Base-by-base conservation (phyloP, 495 filamentous ascomycete genomes). In the Talaromyces adpressus region DNA sequence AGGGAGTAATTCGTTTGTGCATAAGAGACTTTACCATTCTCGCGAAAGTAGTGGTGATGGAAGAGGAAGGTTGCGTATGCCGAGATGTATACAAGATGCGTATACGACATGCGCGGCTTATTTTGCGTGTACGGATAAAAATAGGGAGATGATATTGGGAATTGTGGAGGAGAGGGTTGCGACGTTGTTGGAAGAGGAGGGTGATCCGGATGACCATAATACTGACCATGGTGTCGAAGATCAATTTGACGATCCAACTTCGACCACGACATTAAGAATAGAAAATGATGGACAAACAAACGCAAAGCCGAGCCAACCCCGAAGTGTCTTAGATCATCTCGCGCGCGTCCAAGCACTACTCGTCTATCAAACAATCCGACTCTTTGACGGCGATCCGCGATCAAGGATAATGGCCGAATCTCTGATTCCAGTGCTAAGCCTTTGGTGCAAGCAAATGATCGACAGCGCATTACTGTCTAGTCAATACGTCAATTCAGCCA, bases 381-480 rank as follows among this genome's bases (percentile, higher is more conserved):
- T 88, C 16, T 84, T 85, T 65, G 83, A 86, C 66, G 81, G 80
- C 32, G 80, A 85, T 66, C 77, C 84, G 57, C 74, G 79, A 41
- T 75, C 77, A 41, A 75, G 79, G 7, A 72, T 75, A 2, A 66
- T 77, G 25, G 79, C 82, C 30, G 82, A 85, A 62, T 56, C 67
- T n/a, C 65, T 78, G 18, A 79, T 82, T 14, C 69, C 76, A 0
- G 74, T 75, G 18, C 70, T 86, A 12, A 29, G 9, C 11, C 23
- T 14, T 0, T 62, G 60, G 60, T 51, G 60, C 29, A 53, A 47
- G n/a, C 22, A 22, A 20, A 62, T 62, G 60, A 9, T 62, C 45
- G 60, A 62, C 11, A 51, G 60, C n/a, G 60, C 60, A 18, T 62
- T 62, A 49, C 25, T 62, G 6, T 62, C 60, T 6, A 62, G 60